Conservation (phyloP, 202 grass and related monocot genomes). For the Brachypodium distachyon region DNA sequence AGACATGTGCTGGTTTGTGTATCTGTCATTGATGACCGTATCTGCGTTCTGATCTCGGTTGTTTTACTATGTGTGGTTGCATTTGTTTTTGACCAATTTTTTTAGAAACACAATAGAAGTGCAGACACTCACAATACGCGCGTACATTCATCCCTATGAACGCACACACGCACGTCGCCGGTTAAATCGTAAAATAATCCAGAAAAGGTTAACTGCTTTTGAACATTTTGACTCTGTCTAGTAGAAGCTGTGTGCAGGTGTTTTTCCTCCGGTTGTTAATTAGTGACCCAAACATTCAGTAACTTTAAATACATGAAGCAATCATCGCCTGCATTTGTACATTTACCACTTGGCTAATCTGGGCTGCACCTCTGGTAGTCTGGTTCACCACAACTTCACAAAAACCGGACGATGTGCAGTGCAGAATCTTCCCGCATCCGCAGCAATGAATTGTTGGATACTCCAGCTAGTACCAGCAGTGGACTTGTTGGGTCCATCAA, state of each 20-base stretch:
- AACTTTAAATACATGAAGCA: not conserved
- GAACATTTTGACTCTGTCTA: not conserved
- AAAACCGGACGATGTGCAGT: not conserved
- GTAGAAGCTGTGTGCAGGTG: not conserved
- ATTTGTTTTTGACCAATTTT: too few relatives aligned
- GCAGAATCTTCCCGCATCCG: conserved; percentile 2
- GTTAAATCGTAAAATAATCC: too few relatives aligned
- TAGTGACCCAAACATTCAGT: too few relatives aligned
- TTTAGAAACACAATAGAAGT: too few relatives aligned
- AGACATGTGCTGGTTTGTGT: not conserved
- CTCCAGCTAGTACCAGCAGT: too few relatives aligned
- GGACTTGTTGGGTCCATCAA: not conserved
- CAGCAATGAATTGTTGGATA: not conserved
- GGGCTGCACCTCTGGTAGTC: not conserved
- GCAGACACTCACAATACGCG: too few relatives aligned
- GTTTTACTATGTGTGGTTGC: not conserved
- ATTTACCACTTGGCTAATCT: not conserved
- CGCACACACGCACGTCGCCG: too few relatives aligned
- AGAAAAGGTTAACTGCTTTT: not conserved
- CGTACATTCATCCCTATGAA: too few relatives aligned
- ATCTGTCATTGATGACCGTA: not conserved
- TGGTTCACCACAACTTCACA: not conserved
- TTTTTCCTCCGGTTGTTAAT: not conserved
- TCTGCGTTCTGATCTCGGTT: not conserved
- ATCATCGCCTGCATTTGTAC: not conserved